Evolutionary conservation across 768 basidiomycete genomes (phyloP).

Genomic region (Leucocoprinus leucothites): DNA sequence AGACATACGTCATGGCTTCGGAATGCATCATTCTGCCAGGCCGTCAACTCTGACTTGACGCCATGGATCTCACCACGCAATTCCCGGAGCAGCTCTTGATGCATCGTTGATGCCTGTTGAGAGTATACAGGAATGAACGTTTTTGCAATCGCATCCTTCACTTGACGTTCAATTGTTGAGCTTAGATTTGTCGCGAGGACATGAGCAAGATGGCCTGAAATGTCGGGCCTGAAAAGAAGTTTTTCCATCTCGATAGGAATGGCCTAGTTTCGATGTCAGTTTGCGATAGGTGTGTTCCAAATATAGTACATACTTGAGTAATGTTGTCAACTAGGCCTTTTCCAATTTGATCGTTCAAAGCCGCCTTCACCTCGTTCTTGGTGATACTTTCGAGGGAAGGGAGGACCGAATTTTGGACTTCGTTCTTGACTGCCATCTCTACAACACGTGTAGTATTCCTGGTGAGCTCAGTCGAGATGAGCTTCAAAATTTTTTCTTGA

Average conservation of each 20-base stretch:
- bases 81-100: conserved; percentile 77
- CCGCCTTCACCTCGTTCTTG: conserved; percentile 73
- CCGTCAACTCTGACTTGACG: conserved; percentile 75
- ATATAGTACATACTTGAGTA: conserved; percentile 55
- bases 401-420: conserved; percentile 80
- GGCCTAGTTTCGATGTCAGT: conserved; percentile 40
- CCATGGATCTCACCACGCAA: conserved; percentile 71
- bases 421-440: conserved; percentile 83
- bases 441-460: conserved; percentile 88
- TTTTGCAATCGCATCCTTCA: conserved; percentile 76
- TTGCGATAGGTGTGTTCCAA: neutral
- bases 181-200: conserved; percentile 69
- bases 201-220: conserved; percentile 74
- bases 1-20: conserved; percentile 71
- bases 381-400: conserved; percentile 83
- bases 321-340: conserved; percentile 70
- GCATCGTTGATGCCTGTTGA: conserved; percentile 70
- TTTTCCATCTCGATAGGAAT: conserved; percentile 80
- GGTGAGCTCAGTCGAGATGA: conserved; percentile 83
- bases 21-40: conserved; percentile 79
- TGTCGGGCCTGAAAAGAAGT: conserved; percentile 69
- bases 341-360: conserved; percentile 75
- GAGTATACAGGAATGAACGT: conserved; percentile 74
- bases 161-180: conserved; percentile 75
- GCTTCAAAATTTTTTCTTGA: conserved; percentile 86